Evolutionary conservation across 1,284 basidiomycete genomes (phyloP), one percentile per base, ranked within the genome.

Genomic region (Microbotryum lychnidis-dioicae): DNA sequence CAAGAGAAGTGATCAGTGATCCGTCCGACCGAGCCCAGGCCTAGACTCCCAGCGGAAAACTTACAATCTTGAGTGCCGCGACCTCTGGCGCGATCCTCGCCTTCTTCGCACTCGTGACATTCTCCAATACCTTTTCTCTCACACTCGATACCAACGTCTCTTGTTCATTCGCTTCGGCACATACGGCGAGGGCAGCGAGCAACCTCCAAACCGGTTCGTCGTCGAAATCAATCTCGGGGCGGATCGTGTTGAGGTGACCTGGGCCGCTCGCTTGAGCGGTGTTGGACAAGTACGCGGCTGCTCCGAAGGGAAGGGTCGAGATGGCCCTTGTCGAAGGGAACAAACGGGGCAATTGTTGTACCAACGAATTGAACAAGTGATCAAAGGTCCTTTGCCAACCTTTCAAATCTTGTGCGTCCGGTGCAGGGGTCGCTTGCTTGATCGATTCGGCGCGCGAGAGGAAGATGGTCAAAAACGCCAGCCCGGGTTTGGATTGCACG

Each of bases 201-300:
- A 94, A 89, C 75, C 89, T 87, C 91, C 90, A 96, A 21, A 90
- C 87, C 21, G 86, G 89, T 77, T 88, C 89, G 76, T 97, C 94
- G 61, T 87, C 83, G 52, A 84, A 80, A 75, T 93, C 89, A 27
- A 81, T 72, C 50, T 79, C 75, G 20, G 66, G 63, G 44, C 70
- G 50, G 52, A 71, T 16, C 31, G 68, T 58, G 50, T 67, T 57
- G 18, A 61, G 48, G 3, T 42, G 57, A 44, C 58, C 64, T 25
- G 65, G 66, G 20, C 58, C 65, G 23, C 42, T 51, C 29, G 56
- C 49, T 51, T 48, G 64, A 37, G 61, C 65, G 23, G 61, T 42
- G 12, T 61, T 16, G 59, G 55, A 9, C 57, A 79, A 67, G 71
- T 79, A 79, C 20, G 76, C 73, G 20, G 75, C 73, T 2, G 77